phyloP scores from a whole-genome alignment of 2,329 filamentous ascomycete genomes.

The Colletotrichum tropicale region DNA sequence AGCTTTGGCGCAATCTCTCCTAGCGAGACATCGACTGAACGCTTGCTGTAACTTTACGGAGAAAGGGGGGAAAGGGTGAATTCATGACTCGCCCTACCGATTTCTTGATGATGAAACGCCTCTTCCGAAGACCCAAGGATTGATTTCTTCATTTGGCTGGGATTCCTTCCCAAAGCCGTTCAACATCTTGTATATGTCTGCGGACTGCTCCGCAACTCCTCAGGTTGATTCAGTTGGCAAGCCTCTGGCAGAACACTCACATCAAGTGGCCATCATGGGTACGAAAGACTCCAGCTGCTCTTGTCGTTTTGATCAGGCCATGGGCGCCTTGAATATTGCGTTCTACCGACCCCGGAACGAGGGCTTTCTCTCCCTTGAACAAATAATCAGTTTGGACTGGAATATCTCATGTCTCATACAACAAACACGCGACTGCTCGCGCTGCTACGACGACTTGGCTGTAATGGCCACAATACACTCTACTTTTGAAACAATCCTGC shows the following conservation, averaged over 20 bases:
- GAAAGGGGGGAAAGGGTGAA: neutral
- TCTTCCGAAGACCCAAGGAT: neutral
- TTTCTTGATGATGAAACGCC: neutral
- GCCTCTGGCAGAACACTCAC: neutral
- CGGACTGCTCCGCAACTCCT: neutral
- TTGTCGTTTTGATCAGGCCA: neutral
- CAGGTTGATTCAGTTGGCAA: neutral
- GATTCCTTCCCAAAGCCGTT: neutral
- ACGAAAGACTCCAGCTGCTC: neutral
- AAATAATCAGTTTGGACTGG: neutral
- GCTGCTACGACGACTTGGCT: neutral
- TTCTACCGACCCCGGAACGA: neutral
- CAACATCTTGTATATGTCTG: neutral
- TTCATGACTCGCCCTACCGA: neutral
- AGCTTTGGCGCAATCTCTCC: neutral
- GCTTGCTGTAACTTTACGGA: neutral
- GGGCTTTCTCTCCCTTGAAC: neutral
- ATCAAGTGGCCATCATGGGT: neutral
- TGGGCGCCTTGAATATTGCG: neutral
- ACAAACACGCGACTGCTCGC: neutral
- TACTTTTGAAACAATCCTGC: neutral
- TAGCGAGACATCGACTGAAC: neutral
- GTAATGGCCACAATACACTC: neutral
- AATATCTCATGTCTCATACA: neutral
- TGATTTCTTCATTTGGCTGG: neutral